These are phyloP conservation scores for Wickerhamiella bombiphila DNA, from an alignment of 805 yeast genomes.

Conservation along the genomic window DNA sequence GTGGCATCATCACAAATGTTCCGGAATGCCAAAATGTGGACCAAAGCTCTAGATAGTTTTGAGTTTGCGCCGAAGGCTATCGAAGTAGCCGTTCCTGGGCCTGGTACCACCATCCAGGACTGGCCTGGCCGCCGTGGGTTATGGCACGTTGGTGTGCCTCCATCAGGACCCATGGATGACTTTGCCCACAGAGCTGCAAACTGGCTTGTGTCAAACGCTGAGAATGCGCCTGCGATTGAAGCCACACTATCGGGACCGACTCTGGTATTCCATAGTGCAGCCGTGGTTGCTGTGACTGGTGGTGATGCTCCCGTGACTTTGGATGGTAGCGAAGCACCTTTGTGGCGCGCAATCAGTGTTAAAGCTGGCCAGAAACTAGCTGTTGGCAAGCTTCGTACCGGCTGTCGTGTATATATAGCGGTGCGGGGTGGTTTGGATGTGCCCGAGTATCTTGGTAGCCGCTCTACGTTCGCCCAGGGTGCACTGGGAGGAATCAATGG, in stretches of 20 bases:
- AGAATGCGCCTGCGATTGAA: conserved; percentile 77
- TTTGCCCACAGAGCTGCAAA: conserved; percentile 83
- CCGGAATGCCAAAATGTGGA: conserved; percentile 66
- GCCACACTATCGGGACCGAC: conserved; percentile 80
- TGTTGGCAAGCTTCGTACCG: conserved; percentile 68
- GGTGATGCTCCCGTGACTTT: conserved; percentile 57
- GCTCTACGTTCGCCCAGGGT: conserved; percentile 92
- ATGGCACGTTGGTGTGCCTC: conserved; percentile 94
- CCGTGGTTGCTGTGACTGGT: conserved; percentile 74
- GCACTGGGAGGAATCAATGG: conserved; percentile 88
- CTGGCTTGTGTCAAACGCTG: conserved; percentile 75
- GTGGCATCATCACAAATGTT: conserved; percentile 78
- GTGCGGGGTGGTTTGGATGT: conserved; percentile 90
- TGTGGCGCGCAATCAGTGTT: conserved; percentile 61
- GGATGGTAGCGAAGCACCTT: conserved; percentile 40
- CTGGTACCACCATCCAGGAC: conserved; percentile 93
- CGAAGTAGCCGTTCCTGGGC: conserved; percentile 79
- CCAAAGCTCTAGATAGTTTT: conserved; percentile 73
- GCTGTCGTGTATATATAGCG: conserved; percentile 83
- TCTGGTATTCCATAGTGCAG: conserved; percentile 65
- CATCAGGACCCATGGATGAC: conserved; percentile 96
- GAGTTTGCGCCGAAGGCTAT: conserved; percentile 70
- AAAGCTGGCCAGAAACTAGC: conserved; percentile 60
- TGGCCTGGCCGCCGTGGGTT: conserved; percentile 78
- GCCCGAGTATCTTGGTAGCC: conserved; percentile 85